phyloP scores from a whole-genome alignment of 2,329 filamentous ascomycete genomes.

The Colletotrichum tabaci region DNA sequence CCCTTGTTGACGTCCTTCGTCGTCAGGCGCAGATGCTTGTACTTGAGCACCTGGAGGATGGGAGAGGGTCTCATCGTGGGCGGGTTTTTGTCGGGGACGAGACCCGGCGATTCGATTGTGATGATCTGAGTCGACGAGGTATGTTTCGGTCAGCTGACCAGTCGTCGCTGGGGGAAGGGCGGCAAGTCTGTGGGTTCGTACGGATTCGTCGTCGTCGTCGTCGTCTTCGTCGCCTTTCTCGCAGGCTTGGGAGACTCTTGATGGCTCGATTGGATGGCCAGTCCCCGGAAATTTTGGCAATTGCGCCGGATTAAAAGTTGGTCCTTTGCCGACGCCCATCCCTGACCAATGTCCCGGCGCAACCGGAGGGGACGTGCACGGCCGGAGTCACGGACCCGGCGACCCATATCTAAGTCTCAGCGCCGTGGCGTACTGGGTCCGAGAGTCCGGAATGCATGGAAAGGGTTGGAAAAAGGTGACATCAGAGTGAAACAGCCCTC shows the following conservation, averaged over 20 bases:
- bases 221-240: slow-evolving; percentile 7
- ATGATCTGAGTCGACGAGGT: not conserved
- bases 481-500: not conserved
- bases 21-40: slow-evolving; percentile 85
- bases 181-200: not conserved
- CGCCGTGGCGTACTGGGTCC: not conserved
- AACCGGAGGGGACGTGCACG: not conserved
- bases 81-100: slow-evolving; percentile 2
- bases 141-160: not conserved
- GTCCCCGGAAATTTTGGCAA: slow-evolving; percentile 42
- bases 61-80: slow-evolving; percentile 77
- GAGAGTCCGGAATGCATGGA: not conserved
- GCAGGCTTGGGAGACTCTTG: not conserved
- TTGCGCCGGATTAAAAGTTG: slow-evolving; percentile 36
- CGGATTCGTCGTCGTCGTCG: slow-evolving; percentile 2
- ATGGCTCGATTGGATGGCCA: not conserved
- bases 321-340: slow-evolving; percentile 10
- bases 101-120: not conserved
- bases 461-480: not conserved
- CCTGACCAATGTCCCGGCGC: not conserved
- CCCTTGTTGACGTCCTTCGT: slow-evolving; percentile 95
- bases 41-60: slow-evolving; percentile 74
- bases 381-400: not conserved
- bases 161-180: not conserved
- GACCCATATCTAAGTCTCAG: not conserved